These are phyloP conservation scores for Pythium guiyangense DNA, from an alignment of 352 stramenopile genomes.

Conservation along the genomic window DNA sequence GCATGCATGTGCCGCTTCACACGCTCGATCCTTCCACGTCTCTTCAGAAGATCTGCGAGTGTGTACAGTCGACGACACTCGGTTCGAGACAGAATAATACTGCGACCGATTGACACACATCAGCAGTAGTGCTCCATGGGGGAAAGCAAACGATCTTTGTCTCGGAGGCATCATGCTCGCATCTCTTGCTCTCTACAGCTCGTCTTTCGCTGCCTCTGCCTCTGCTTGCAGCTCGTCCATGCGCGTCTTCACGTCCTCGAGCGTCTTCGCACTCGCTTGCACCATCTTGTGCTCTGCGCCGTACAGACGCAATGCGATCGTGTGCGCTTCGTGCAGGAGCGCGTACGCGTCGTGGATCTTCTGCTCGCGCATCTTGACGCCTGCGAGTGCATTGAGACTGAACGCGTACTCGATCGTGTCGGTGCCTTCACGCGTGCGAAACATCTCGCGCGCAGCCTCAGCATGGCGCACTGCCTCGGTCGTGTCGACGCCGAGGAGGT, in stretches of 20 bases:
- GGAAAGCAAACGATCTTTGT: too few relatives aligned
- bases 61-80: background rate
- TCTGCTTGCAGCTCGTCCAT: constrained; percentile 30
- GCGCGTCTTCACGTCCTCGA: constrained; percentile 57
- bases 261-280: constrained; percentile 49
- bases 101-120: too few relatives aligned
- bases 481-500: constrained; percentile 30
- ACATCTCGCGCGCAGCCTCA: constrained; percentile 44
- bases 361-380: constrained; percentile 66
- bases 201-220: constrained; percentile 9
- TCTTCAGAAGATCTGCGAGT: constrained; percentile 13
- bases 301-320: constrained; percentile 63
- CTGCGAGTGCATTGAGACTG: constrained; percentile 73
- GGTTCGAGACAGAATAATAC: background rate
- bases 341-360: constrained; percentile 50
- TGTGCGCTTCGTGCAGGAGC: constrained; percentile 60
- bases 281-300: constrained; percentile 61
- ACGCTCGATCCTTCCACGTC: constrained; percentile 12
- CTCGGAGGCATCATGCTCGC: too few relatives aligned
- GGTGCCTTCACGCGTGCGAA: constrained; percentile 60
- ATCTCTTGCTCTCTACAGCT: constrained; percentile 4
- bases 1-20: background rate
- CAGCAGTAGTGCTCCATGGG: too few relatives aligned
- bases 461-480: constrained; percentile 32
- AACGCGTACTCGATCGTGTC: constrained; percentile 71